phyloP scores from a whole-genome alignment of 441 rosid species.

The Theobroma grandiflorum region DNA sequence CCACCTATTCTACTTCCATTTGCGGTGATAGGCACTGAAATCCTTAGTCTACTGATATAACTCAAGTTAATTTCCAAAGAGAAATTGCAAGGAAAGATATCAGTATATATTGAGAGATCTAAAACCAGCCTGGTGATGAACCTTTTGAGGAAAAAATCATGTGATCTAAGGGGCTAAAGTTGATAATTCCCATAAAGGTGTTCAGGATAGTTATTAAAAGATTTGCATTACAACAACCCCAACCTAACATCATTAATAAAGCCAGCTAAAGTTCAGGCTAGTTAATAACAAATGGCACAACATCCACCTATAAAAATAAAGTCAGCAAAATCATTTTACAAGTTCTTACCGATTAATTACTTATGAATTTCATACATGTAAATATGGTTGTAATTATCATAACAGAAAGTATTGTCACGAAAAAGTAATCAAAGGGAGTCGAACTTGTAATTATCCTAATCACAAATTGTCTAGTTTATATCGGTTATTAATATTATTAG shows the following conservation, averaged over 20 bases:
- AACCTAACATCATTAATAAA: constrained; percentile 14
- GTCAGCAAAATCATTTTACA: not conserved
- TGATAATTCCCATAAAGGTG: no score
- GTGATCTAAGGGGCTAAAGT: not conserved
- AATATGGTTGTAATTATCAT: no score
- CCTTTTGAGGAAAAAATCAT: not conserved
- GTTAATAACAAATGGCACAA: not conserved
- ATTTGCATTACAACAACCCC: not conserved
- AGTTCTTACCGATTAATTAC: not conserved
- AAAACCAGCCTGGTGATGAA: not conserved
- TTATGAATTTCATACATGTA: not conserved
- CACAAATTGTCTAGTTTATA: not conserved
- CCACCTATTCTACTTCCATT: not conserved
- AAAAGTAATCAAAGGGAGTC: not conserved
- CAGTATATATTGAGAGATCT: not conserved
- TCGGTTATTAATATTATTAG: not conserved
- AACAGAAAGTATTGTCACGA: not conserved
- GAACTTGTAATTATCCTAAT: not conserved
- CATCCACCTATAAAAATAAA: not conserved
- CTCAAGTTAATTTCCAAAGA: not conserved
- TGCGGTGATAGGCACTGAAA: not conserved
- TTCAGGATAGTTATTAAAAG: not conserved
- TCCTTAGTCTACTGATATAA: not conserved
- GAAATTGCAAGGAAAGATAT: not conserved
- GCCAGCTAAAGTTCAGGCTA: not conserved